Conservation (phyloP, 1,284 basidiomycete species). For the Stygiomarasmius scandens region DNA sequence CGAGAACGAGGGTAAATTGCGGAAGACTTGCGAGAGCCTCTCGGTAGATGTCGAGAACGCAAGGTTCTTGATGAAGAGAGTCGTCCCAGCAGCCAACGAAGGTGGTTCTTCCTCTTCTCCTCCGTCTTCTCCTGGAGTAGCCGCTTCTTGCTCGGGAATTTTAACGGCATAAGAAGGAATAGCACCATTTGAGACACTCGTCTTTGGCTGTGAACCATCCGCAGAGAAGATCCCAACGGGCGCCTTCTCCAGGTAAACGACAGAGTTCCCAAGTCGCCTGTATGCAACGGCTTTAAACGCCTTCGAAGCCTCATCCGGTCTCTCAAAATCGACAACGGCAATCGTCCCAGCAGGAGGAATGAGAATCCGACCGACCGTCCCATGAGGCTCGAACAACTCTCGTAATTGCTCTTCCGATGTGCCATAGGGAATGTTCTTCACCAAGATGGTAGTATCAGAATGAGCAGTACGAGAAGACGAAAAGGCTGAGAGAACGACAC, state of each 20-base stretch:
- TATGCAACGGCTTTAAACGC: conserved; percentile 89
- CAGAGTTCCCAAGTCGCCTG: conserved; percentile 84
- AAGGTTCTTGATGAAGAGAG: conserved; percentile 95
- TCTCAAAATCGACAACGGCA: conserved; percentile 87
- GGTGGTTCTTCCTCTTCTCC: conserved; percentile 45
- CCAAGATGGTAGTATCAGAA: conserved; percentile 85
- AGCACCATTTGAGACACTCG: conserved; percentile 19
- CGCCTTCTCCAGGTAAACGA: conserved; percentile 94
- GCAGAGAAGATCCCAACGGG: conserved; percentile 79
- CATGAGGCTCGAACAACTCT: conserved; percentile 81
- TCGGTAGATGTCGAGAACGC: conserved; percentile 88
- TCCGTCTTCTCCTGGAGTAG: conserved; percentile 25
- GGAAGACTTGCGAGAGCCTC: conserved; percentile 71
- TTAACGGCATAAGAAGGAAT: conserved; percentile 45
- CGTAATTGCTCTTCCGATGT: conserved; percentile 77
- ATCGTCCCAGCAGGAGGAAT: conserved; percentile 94
- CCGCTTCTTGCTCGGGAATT: conserved; percentile 40
- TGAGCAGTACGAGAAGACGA: conserved; percentile 46
- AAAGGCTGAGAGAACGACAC: conserved; percentile 65
- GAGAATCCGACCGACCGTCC: conserved; percentile 75
- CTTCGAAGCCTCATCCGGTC: conserved; percentile 68
- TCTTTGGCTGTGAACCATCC: conserved; percentile 29
- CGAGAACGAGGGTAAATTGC: conserved; percentile 79
- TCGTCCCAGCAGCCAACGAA: conserved; percentile 70
- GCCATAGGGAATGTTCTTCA: conserved; percentile 97